phyloP scores from a whole-genome alignment of 2,329 filamentous ascomycete species.

The Paecilomyces formosus region DNA sequence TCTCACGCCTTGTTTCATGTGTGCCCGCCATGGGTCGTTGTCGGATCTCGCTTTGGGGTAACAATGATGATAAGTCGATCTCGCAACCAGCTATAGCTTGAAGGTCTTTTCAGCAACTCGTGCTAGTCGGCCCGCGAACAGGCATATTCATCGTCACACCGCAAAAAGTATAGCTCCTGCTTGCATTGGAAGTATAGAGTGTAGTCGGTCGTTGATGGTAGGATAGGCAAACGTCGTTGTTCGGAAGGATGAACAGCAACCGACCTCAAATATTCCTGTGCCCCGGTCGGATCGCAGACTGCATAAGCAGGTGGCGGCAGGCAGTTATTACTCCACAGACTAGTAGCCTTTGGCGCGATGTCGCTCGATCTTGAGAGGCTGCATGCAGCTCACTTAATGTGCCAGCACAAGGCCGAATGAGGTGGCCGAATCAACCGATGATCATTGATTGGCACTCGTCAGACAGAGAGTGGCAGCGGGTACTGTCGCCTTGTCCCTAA shows the following conservation, averaged over 20 bases:
- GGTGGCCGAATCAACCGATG: not conserved
- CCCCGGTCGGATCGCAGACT: not conserved
- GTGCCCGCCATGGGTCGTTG: not conserved
- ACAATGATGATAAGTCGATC: not conserved
- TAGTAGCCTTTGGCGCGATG: not conserved
- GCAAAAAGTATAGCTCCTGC: not conserved
- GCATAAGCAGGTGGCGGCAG: not conserved
- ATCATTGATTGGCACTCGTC: not conserved
- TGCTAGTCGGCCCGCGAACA: not conserved
- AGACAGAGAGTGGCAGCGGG: not conserved
- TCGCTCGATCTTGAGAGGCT: not conserved
- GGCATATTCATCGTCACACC: not conserved
- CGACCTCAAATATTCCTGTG: not conserved
- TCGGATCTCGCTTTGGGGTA: not conserved
- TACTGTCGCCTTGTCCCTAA: not conserved
- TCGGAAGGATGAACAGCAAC: not conserved
- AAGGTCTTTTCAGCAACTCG: not conserved
- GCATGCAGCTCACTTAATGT: not conserved
- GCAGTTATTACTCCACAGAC: not conserved
- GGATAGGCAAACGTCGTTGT: not conserved
- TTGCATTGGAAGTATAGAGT: not conserved
- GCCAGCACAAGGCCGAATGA: not conserved
- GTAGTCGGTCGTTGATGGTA: not conserved
- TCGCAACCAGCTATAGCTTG: not conserved
- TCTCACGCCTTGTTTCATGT: not conserved